Conservation (phyloP, 2,329 filamentous ascomycete species). For the Phaeomoniella chlamydospora region DNA sequence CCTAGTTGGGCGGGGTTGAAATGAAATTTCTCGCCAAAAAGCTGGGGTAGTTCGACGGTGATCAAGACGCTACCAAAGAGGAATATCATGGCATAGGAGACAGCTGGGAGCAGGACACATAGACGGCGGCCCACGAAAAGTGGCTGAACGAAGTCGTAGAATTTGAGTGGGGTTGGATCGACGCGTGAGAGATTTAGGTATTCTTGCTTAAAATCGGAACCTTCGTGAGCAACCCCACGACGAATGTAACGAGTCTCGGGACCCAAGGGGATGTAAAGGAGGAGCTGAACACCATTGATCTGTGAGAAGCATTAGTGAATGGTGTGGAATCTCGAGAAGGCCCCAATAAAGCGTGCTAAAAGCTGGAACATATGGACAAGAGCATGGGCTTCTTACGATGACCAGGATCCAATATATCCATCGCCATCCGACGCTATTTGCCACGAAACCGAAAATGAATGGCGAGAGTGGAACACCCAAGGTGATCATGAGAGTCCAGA, state of each 20-base stretch:
- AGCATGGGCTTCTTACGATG: slow-evolving; percentile 24
- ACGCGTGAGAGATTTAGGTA: slow-evolving; percentile 34
- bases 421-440: slow-evolving; percentile 35
- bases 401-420: slow-evolving; percentile 47
- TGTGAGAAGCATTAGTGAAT: slow-evolving; percentile 9
- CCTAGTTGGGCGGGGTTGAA: slow-evolving; percentile 44
- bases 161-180: slow-evolving; percentile 33
- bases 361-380: neutral
- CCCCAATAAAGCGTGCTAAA: slow-evolving; percentile 1
- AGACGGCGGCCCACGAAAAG: slow-evolving; percentile 29
- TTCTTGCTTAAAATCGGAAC: slow-evolving; percentile 28
- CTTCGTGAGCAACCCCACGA: slow-evolving; percentile 17
- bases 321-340: too few relatives aligned
- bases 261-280: slow-evolving; percentile 40
- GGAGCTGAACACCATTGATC: slow-evolving; percentile 41
- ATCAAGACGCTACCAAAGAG: slow-evolving; percentile 37
- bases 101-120: slow-evolving; percentile 34
- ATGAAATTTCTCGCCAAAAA: slow-evolving; percentile 40
- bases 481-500: slow-evolving; percentile 40
- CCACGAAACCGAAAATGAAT: slow-evolving; percentile 29
- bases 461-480: slow-evolving; percentile 27
- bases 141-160: slow-evolving; percentile 37
- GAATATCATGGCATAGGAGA: slow-evolving; percentile 43
- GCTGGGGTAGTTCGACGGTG: slow-evolving; percentile 45
- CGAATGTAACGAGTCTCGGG: slow-evolving; percentile 41